phyloP scores from a whole-genome alignment of 192 early-diverging fungal genomes.

The Ambispora gerdemannii region DNA sequence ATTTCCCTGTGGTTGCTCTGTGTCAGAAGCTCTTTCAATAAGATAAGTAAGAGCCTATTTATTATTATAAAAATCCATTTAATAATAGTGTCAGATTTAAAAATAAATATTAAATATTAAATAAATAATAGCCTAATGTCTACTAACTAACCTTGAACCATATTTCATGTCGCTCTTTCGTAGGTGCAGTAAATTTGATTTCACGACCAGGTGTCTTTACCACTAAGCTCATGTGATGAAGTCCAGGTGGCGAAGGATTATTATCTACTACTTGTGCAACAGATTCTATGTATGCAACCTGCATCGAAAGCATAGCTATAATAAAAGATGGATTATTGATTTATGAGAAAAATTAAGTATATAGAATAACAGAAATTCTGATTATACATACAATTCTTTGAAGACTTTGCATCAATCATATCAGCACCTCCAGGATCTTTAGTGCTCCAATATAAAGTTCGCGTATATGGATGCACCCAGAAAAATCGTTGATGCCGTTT shows the following conservation, averaged over 20 bases:
- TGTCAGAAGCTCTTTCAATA: conserved; percentile 1
- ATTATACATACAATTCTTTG: conserved; percentile 41
- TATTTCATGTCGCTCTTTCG: conserved; percentile 63
- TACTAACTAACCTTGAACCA: conserved; percentile 71
- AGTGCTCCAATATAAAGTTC: conserved; percentile 72
- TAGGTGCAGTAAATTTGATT: conserved; percentile 69
- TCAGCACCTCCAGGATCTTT: conserved; percentile 56
- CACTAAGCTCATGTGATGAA: conserved; percentile 59
- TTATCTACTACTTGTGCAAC: conserved; percentile 55
- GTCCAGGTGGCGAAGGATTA: conserved; percentile 33
- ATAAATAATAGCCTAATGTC: too few relatives aligned
- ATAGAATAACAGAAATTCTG: conserved; percentile 21
- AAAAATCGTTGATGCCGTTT: conserved; percentile 69
- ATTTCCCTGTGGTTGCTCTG: conserved; percentile 1
- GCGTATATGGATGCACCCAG: conserved; percentile 80
- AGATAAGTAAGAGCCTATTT: conserved; percentile 18
- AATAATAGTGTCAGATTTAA: neutral
- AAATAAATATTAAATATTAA: too few relatives aligned
- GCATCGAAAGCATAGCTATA: conserved; percentile 16
- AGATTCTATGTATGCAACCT: conserved; percentile 62
- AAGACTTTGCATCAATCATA: conserved; percentile 38
- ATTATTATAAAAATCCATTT: neutral
- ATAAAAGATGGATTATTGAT: conserved; percentile 12
- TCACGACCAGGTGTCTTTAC: conserved; percentile 66
- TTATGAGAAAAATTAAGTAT: neutral